Evolutionary conservation across 768 basidiomycete genomes (phyloP).

Genomic region (Neoboletus brunneissimus): DNA sequence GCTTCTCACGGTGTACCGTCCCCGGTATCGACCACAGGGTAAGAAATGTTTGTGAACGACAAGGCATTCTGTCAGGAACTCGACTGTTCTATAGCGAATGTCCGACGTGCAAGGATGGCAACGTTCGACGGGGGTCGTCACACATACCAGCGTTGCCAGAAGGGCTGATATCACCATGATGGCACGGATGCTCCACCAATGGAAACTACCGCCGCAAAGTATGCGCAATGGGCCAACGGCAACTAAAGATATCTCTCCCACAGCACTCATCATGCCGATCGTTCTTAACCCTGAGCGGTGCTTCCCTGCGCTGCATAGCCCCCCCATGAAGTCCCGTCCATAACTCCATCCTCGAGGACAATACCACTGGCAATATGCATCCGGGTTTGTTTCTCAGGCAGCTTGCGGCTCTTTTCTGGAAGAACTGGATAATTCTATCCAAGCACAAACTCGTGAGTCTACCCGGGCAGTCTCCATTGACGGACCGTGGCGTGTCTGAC

Average conservation of each 20-base stretch:
- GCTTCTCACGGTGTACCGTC: neutral
- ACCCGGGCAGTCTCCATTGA: neutral
- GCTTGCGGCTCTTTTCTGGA: slow-evolving; percentile 58
- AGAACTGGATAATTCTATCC: slow-evolving; percentile 72
- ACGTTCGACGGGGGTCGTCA: too few species aligned
- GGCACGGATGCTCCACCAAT: neutral
- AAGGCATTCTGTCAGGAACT: neutral
- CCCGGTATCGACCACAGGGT: neutral
- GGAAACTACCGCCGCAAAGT: neutral
- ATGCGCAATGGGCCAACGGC: neutral
- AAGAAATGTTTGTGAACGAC: neutral
- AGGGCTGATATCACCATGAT: neutral
- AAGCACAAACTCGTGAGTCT: slow-evolving; percentile 60
- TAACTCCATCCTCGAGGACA: neutral
- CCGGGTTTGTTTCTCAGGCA: slow-evolving; percentile 55
- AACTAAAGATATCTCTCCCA: slow-evolving; percentile 1
- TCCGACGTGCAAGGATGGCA: neutral
- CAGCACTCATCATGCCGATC: neutral
- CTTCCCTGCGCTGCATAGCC: neutral
- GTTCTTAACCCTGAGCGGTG: neutral
- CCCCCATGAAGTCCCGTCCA: neutral
- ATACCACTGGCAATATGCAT: slow-evolving; percentile 15
- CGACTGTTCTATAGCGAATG: neutral
- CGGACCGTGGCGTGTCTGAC: neutral
- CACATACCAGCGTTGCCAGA: neutral